Evolutionary conservation across 306 rosid species (phyloP).

Genomic region (Sicyos baderoa): DNA sequence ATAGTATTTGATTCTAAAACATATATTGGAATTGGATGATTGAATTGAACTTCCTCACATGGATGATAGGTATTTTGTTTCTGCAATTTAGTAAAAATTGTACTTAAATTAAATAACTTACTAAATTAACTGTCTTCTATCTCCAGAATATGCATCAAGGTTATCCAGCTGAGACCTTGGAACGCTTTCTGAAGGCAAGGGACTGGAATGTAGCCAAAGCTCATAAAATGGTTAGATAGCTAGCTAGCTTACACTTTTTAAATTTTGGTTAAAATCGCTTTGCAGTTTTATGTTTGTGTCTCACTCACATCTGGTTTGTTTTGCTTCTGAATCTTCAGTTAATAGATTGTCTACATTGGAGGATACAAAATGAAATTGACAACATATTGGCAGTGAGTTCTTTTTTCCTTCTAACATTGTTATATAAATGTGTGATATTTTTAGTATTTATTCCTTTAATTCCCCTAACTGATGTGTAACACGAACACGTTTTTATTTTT

Average conservation of each 20-base stretch:
- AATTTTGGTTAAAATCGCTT: background rate
- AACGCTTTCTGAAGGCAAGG: conserved; percentile 85
- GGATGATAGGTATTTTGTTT: background rate
- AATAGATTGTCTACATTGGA: conserved; percentile 80
- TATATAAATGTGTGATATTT: background rate
- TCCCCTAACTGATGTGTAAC: background rate
- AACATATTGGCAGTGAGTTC: conserved; percentile 63
- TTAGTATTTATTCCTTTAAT: background rate
- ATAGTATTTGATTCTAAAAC: background rate
- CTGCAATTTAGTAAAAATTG: conserved; percentile 4
- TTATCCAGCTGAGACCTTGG: conserved; percentile 48
- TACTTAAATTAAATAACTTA: background rate
- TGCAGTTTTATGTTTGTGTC: background rate
- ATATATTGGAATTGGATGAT: background rate
- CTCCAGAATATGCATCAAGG: conserved; percentile 84
- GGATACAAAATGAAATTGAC: conserved; percentile 76
- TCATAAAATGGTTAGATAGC: conserved; percentile 70
- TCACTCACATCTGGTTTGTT: background rate
- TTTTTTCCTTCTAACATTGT: background rate
- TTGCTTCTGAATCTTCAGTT: conserved; percentile 37
- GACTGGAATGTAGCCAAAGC: conserved; percentile 78
- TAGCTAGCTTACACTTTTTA: conserved; percentile 1
- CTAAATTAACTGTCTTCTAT: conserved; percentile 8
- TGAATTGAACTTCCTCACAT: background rate
- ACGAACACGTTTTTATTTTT: background rate